Conservation (phyloP, 176 grass and related monocot species). For the Alloteropsis semialata region DNA sequence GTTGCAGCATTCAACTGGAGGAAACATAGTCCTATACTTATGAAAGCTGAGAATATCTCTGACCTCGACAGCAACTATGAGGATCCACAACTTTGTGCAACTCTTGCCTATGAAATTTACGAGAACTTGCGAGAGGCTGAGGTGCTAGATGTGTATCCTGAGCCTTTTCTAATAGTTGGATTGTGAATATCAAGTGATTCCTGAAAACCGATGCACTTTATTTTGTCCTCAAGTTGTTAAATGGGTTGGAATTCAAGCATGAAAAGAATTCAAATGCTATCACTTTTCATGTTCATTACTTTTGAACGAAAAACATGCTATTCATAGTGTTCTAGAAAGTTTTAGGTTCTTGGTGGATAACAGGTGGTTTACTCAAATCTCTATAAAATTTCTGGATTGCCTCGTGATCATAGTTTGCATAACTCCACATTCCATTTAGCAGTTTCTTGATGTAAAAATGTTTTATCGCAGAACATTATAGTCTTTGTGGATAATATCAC, state of each 20-base stretch:
- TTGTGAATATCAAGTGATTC: background rate
- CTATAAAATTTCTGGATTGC: background rate
- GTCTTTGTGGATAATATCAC: background rate
- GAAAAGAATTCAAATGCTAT: background rate
- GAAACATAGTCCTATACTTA: slow-evolving; percentile 26
- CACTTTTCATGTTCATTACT: background rate
- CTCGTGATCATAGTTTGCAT: background rate
- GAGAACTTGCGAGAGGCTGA: slow-evolving; percentile 70
- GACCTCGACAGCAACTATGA: slow-evolving; percentile 45
- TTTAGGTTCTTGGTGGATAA: background rate
- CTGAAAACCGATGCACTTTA: background rate
- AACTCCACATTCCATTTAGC: background rate
- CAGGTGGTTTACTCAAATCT: background rate
- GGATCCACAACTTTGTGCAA: slow-evolving; percentile 55
- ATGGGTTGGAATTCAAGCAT: background rate
- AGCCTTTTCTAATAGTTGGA: background rate
- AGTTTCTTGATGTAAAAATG: slow-evolving; percentile 1
- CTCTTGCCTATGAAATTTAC: slow-evolving; percentile 72
- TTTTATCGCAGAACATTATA: background rate
- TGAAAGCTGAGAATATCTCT: slow-evolving; percentile 35
- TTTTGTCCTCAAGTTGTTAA: slow-evolving; percentile 13
- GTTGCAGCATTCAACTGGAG: slow-evolving; percentile 40
- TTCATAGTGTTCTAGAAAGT: background rate
- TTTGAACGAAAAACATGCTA: background rate
- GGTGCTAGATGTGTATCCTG: slow-evolving; percentile 33